phyloP scores from a whole-genome alignment of 192 early-diverging fungal species.

The Linnemannia zychae region DNA sequence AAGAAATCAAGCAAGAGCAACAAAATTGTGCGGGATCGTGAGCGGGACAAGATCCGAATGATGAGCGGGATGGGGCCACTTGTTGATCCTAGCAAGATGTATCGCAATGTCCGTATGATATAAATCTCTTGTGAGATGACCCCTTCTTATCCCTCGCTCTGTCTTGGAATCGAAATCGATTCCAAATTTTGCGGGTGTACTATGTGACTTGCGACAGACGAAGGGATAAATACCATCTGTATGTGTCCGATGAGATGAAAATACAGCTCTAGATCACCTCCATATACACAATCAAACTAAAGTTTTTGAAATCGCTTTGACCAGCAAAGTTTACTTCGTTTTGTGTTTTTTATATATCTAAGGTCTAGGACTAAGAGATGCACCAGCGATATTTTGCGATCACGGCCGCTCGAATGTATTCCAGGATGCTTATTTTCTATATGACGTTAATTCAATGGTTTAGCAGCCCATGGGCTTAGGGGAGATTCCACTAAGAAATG shows the following conservation, averaged over 20 bases:
- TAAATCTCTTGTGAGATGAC: not conserved
- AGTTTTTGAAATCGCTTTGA: not conserved
- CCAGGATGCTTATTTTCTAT: not conserved
- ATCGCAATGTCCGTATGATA: constrained; percentile 53
- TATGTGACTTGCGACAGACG: too few species aligned
- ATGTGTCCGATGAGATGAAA: too few species aligned
- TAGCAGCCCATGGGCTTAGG: constrained; percentile 38
- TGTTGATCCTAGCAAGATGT: constrained; percentile 50
- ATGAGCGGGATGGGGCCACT: constrained; percentile 37
- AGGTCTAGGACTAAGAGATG: not conserved
- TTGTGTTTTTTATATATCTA: not conserved
- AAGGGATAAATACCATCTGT: too few species aligned
- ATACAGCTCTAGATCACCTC: too few species aligned
- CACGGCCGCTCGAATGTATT: not conserved
- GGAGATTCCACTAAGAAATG: constrained; percentile 25
- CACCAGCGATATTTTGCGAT: not conserved
- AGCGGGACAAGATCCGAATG: constrained; percentile 36
- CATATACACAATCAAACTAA: not conserved
- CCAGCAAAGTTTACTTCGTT: not conserved
- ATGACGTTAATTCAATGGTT: not conserved
- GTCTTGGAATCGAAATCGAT: too few species aligned
- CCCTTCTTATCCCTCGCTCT: too few species aligned
- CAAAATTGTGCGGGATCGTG: constrained; percentile 25
- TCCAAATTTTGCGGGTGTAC: too few species aligned
- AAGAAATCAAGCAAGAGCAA: constrained; percentile 24